phyloP scores from a whole-genome alignment of 257 asterid species.

The Rauvolfia tetraphylla region DNA sequence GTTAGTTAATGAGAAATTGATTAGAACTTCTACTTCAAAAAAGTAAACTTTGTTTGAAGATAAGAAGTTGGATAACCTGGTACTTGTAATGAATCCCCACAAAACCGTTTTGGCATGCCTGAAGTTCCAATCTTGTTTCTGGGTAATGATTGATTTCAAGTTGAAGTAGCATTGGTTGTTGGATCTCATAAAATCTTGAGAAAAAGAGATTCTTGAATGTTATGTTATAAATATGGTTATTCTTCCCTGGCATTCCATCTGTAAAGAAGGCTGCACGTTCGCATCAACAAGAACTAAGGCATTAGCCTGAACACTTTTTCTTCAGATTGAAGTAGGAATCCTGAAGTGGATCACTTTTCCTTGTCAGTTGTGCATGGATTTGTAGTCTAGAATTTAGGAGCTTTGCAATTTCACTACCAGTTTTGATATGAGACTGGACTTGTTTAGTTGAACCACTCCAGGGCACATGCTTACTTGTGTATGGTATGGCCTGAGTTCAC shows the following conservation, averaged over 20 bases:
- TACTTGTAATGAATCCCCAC: background rate
- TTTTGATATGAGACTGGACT: background rate
- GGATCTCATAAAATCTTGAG: background rate
- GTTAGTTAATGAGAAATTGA: background rate
- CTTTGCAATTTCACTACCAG: background rate
- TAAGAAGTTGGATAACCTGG: background rate
- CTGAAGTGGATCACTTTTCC: background rate
- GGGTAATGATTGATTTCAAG: background rate
- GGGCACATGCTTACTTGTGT: background rate
- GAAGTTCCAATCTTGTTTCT: background rate
- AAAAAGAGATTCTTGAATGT: background rate
- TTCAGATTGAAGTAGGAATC: background rate
- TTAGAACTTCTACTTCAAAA: background rate
- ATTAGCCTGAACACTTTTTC: background rate
- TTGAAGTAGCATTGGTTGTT: background rate
- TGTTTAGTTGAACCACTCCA: background rate
- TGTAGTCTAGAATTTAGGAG: background rate
- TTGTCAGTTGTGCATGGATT: background rate
- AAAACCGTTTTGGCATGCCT: background rate
- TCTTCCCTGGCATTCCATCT: background rate
- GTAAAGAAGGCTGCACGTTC: background rate
- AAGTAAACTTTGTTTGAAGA: background rate
- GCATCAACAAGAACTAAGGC: background rate
- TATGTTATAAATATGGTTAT: background rate
- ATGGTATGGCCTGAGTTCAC: background rate